Evolutionary conservation across 2,329 filamentous ascomycete species (phyloP).

Genomic region (Penicillium olsonii): DNA sequence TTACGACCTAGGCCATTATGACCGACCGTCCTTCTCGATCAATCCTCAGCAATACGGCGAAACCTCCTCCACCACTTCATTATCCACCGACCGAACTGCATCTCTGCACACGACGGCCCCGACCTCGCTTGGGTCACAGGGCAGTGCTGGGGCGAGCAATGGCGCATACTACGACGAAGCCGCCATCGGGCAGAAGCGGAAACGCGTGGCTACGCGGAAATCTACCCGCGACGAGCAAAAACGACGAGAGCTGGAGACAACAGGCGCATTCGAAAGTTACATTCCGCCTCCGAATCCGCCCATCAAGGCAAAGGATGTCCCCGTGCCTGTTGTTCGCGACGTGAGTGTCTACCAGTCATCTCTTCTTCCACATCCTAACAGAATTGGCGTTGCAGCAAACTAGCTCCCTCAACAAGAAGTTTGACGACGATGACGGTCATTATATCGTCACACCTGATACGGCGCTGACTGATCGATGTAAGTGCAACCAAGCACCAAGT

Average conservation of each 20-base stretch:
- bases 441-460: slow-evolving; percentile 91
- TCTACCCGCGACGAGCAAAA: slow-evolving; percentile 81
- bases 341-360: slow-evolving; percentile 45
- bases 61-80: slow-evolving; percentile 67
- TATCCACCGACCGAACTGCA: slow-evolving; percentile 80
- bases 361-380: slow-evolving; percentile 11
- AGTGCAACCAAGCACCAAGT: slow-evolving; percentile 43
- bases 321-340: slow-evolving; percentile 61
- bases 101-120: slow-evolving; percentile 85
- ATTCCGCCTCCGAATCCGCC: slow-evolving; percentile 83
- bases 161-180: slow-evolving; percentile 67
- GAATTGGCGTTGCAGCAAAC: slow-evolving; percentile 40
- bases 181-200: slow-evolving; percentile 80
- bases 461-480: slow-evolving; percentile 86
- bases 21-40: slow-evolving; percentile 70
- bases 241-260: slow-evolving; percentile 69
- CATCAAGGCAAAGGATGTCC: slow-evolving; percentile 83
- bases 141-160: slow-evolving; percentile 52
- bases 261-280: slow-evolving; percentile 73
- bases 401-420: slow-evolving; percentile 63
- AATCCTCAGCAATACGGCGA: slow-evolving; percentile 70
- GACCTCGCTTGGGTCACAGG: slow-evolving; percentile 75
- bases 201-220: slow-evolving; percentile 73
- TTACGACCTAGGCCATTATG: slow-evolving; percentile 73
- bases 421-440: slow-evolving; percentile 95